Evolutionary conservation across 768 basidiomycete genomes (phyloP), one percentile per base, ranked within the genome.

Genomic region (Mrakia gelida): DNA sequence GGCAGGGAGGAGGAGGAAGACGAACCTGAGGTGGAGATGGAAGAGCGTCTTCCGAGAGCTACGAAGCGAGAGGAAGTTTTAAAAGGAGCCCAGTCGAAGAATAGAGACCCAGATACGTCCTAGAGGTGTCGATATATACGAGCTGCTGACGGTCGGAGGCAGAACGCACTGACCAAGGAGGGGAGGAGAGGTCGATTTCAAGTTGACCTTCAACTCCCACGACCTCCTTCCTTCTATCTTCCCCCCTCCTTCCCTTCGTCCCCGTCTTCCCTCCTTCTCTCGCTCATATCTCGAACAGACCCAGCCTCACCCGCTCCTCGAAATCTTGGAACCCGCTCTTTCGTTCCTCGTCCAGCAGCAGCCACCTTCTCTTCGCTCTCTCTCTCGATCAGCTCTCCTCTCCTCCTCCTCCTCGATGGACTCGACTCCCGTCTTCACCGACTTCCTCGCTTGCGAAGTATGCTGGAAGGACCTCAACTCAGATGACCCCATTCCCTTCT

Each of bases 401-500:
- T 34, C 2, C 10, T 13, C 28, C 26, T 18, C 26, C 7, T 18
- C 59, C 26, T 9, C 63, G 28, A 30, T 67, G 32, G 65, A 67
- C 16, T 45, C 67, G 34, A 18, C 34, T 18, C 26, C 45, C 67
- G 67, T 43, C 26, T 70, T 70, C 34, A n/a, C 67, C 67, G 38
- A 70, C 38, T 70, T 70, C 23, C 34, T 70, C 18, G 67, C 67
- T 9, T 70, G 67, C 67, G 67, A 70, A 30, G 67, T 70, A 15
- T 70, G 67, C 67, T 70, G 34, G 26, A 38, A 38, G 21, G 67
- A 70, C 41, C 23, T 41, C 34, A 41, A 41, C 18, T 23, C 13
- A 41, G 26, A 34, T 11, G 38, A 70, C n/a, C 67, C 16, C 21
- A 41, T 70, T 2, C 67, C 67, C 9, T 70, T 45, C 67, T 70